These are phyloP conservation scores for Murraya koenigii DNA, from an alignment of 345 rosid genomes.

Conservation along the genomic window DNA sequence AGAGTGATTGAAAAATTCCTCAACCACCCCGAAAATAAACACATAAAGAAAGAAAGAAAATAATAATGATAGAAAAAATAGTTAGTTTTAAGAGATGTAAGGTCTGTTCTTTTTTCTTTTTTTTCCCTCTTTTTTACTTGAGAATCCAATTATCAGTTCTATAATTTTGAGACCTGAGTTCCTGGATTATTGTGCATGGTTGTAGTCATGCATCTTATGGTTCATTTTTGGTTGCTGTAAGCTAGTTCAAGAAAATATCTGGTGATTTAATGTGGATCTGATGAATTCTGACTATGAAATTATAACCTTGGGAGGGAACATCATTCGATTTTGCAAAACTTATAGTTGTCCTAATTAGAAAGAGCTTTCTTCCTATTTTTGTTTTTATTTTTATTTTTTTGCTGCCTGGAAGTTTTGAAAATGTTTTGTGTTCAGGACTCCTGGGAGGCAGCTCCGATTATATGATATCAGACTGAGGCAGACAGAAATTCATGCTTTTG, in stretches of 20 bases:
- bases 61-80: background rate
- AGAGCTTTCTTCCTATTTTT: background rate
- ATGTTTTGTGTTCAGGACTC: constrained; percentile 48
- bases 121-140: too few species aligned
- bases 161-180: background rate
- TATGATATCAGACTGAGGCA: constrained; percentile 77
- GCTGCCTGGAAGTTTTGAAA: background rate
- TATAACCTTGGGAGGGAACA: constrained; percentile 1
- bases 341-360: background rate
- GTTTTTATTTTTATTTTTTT: background rate
- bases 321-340: background rate
- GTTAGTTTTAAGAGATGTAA: background rate
- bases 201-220: background rate
- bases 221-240: background rate
- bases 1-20: background rate
- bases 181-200: background rate
- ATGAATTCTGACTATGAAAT: background rate
- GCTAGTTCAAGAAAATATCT: background rate
- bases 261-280: background rate
- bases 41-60: background rate
- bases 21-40: background rate
- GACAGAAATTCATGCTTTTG: constrained; percentile 81
- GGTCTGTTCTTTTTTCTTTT: too few species aligned
- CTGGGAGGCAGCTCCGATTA: constrained; percentile 72
- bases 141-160: background rate